Percentiles rank a stretch among this genome's conserved stretches.
These are phyloP conservation scores for Eruca vesicaria DNA, from an alignment of 441 rosid genomes.

Conservation along the genomic window DNA sequence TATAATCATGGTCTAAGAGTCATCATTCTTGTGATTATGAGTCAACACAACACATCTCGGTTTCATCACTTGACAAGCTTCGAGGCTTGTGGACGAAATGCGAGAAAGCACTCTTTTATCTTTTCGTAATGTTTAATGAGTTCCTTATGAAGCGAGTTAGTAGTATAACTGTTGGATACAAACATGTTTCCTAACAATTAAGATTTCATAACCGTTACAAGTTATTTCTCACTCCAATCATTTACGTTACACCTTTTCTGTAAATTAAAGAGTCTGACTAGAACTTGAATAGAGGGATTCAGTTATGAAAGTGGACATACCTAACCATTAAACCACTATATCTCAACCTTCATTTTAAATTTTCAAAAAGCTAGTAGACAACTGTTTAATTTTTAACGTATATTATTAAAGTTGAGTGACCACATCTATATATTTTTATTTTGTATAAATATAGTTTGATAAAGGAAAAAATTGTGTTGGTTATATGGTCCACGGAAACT, in stretches of 20 bases:
- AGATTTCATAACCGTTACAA: too few relatives aligned
- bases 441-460: conserved; percentile 10
- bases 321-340: background rate
- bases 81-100: too few relatives aligned
- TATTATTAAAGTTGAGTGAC: background rate
- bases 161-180: too few relatives aligned
- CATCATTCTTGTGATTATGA: too few relatives aligned
- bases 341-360: background rate
- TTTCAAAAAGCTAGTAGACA: background rate
- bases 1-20: too few relatives aligned
- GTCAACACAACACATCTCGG: too few relatives aligned
- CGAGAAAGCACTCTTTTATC: too few relatives aligned
- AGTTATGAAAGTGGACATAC: conserved; percentile 2
- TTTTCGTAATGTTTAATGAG: too few relatives aligned
- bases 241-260: background rate
- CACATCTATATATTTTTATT: background rate
- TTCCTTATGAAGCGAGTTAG: too few relatives aligned
- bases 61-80: too few relatives aligned
- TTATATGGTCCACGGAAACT: conserved; percentile 12
- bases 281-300: background rate
- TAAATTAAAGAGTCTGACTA: background rate
- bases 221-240: too few relatives aligned
- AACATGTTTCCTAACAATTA: too few relatives aligned
- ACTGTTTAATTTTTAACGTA: background rate
- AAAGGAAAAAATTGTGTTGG: background rate